Evolutionary conservation across 2,329 filamentous ascomycete genomes (phyloP).

Genomic region (Triangularia setosa): DNA sequence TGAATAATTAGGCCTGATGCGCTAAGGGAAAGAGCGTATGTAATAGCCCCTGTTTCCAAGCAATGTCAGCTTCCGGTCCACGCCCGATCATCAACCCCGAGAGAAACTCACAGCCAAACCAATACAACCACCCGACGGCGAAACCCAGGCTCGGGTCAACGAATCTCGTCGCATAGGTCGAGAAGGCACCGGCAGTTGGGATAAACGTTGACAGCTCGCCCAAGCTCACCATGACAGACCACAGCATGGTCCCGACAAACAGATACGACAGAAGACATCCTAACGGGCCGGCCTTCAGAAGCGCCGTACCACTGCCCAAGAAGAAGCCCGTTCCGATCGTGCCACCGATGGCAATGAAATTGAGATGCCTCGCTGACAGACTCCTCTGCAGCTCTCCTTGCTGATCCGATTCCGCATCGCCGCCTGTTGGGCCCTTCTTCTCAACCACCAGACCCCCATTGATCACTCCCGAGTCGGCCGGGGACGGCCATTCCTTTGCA

Average conservation of each 20-base stretch:
- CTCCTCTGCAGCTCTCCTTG: constrained; percentile 23
- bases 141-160: constrained; percentile 59
- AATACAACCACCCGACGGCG: constrained; percentile 72
- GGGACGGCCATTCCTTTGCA: background rate
- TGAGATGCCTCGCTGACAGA: constrained; percentile 38
- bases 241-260: constrained; percentile 69
- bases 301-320: constrained; percentile 60
- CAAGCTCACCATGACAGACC: constrained; percentile 67
- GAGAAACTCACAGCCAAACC: constrained; percentile 59
- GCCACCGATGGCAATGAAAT: constrained; percentile 52
- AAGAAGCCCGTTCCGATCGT: constrained; percentile 73
- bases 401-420: constrained; percentile 16
- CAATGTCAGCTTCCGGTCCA: background rate
- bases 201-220: constrained; percentile 75
- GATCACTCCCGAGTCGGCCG: constrained; percentile 1
- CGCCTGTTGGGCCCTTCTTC: constrained; percentile 7
- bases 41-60: constrained; percentile 49
- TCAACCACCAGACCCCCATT: background rate
- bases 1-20: constrained; percentile 71
- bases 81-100: background rate
- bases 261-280: constrained; percentile 65
- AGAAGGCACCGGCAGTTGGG: constrained; percentile 72
- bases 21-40: constrained; percentile 68
- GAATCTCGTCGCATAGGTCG: constrained; percentile 71
- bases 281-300: constrained; percentile 61